Base-by-base conservation (phyloP, 2,329 filamentous ascomycete species). In the Curvularia lunata region DNA sequence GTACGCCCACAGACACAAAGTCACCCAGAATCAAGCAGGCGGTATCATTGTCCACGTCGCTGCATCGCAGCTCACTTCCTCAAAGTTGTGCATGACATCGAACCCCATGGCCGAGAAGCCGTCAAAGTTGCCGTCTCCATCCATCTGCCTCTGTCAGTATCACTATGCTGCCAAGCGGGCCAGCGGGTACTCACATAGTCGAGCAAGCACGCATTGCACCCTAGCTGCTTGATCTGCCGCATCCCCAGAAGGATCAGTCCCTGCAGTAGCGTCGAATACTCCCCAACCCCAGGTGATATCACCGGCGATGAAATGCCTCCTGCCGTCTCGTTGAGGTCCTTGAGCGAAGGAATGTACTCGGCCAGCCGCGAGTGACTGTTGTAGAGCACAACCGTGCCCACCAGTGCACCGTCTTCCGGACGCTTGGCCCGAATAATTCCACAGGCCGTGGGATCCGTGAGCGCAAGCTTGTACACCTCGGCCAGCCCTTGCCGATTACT, bases 341-440 rank as follows among this genome's bases (percentile, higher is more conserved):
- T 83, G 61, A 95, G 79, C 1, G 85, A 81, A 0, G 92, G 91
- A 49, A 95, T 84, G 66, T 87, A 88, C 27, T 86, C 86, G 6
- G 88, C 85, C 46, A 96, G 79, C 12, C 83, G 81, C 53, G 90
- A 91, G 43, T 86, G 85, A 47, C 85, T 85, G 64, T 88, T 89
- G 78, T 91, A 93, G 40, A 96, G 85, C 61, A 96, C 88, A 13
- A 96, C 87, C 1, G 89, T 93, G 1, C 91, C 92, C 6, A 96
- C 77, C 19, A 96, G 78, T n/a, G 81, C 81, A 2, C 86, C 86
- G 55, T 88, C 89, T 47, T 85, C 84, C 0, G 84, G 82, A 53
- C 87, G 83, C 76, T 92, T 95, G 21, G 92, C 92, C 28, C 92
- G 86, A 56, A 96, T 92, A 57, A 96, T 90, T 37, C 91, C 91